Percentiles rank a stretch among this genome's conserved stretches.
Conservation (phyloP, 2,329 filamentous ascomycete genomes). For the Trichoderma hamatum region DNA sequence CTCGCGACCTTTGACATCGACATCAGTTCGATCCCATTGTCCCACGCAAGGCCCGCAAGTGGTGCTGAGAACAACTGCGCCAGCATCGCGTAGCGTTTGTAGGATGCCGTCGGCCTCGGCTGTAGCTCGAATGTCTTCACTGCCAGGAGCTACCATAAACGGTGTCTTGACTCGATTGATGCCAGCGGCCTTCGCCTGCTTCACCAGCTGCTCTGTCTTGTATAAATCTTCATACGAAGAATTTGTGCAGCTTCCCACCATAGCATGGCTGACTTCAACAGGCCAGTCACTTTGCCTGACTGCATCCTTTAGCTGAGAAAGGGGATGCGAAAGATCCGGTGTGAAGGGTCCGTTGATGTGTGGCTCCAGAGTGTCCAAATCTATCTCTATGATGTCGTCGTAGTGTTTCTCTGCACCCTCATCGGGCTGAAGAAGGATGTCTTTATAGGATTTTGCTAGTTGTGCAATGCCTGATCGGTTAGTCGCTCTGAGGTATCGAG, state of each 20-base stretch:
- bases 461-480: constrained; percentile 60
- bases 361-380: constrained; percentile 91
- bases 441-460: constrained; percentile 43
- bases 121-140: constrained; percentile 94
- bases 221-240: constrained; percentile 68
- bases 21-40: constrained; percentile 79
- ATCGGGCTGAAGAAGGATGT: constrained; percentile 79
- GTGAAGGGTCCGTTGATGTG: constrained; percentile 99
- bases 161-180: too few species aligned
- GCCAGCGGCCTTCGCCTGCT: constrained; percentile 73
- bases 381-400: constrained; percentile 94
- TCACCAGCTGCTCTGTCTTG: too few species aligned
- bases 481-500: constrained; percentile 90
- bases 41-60: constrained; percentile 92
- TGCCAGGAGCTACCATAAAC: constrained; percentile 95
- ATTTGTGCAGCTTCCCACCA: constrained; percentile 99
- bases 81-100: constrained; percentile 93
- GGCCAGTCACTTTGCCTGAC: constrained; percentile 96
- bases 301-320: constrained; percentile 94
- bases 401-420: constrained; percentile 77
- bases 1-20: constrained; percentile 90
- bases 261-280: constrained; percentile 90
- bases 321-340: constrained; percentile 93
- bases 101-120: constrained; percentile 90
- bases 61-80: constrained; percentile 91